Conservation (phyloP, 164 flowering plant genomes). For the Dillenia turbinata region DNA sequence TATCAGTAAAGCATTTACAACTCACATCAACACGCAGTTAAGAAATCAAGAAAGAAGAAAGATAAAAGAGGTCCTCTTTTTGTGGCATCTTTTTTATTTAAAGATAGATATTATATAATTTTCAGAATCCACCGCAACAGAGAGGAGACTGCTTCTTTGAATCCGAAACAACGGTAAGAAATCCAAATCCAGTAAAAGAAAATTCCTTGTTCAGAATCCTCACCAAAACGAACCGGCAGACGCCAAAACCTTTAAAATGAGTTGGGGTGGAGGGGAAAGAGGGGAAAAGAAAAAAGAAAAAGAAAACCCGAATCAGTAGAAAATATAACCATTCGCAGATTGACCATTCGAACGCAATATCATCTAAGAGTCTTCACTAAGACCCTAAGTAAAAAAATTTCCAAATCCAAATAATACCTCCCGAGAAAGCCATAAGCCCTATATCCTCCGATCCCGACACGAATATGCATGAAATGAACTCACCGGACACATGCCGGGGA, state of each 20-base stretch:
- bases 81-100: not conserved
- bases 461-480: constrained; percentile 8
- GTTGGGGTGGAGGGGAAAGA: not conserved
- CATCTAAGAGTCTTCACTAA: not conserved
- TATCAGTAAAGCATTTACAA: constrained; percentile 15
- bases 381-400: not conserved
- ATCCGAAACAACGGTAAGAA: constrained; percentile 20
- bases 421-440: constrained; percentile 11
- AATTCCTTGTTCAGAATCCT: constrained; percentile 21
- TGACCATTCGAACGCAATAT: not conserved
- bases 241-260: constrained; percentile 32
- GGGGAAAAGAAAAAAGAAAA: constrained; percentile 5
- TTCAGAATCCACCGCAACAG: constrained; percentile 23
- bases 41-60: not conserved
- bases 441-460: not conserved
- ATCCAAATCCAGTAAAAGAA: constrained; percentile 9
- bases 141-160: constrained; percentile 14
- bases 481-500: constrained; percentile 7
- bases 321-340: constrained; percentile 1
- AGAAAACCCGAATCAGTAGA: constrained; percentile 22
- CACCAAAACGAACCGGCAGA: constrained; percentile 43
- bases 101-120: not conserved
- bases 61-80: too few relatives aligned
- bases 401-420: constrained; percentile 16
- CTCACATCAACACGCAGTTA: not conserved